These are phyloP conservation scores for Paspalum notatum DNA, from an alignment of 176 grass and related monocot genomes.

Conservation along the genomic window DNA sequence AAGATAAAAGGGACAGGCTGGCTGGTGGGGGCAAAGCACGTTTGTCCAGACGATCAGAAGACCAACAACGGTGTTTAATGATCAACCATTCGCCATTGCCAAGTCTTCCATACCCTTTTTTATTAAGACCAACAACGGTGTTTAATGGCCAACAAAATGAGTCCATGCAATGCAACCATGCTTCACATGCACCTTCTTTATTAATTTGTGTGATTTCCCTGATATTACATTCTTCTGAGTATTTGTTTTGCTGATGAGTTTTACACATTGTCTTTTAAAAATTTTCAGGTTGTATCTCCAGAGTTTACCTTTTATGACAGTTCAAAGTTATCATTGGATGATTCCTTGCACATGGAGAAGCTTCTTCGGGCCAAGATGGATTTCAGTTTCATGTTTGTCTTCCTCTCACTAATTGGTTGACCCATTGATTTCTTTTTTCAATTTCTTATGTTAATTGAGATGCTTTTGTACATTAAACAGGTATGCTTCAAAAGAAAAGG, in stretches of 20 bases:
- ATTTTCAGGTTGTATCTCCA: constrained; percentile 81
- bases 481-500: constrained; percentile 98
- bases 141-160: too few species aligned
- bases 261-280: constrained; percentile 6
- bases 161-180: neutral
- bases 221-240: constrained; percentile 1
- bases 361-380: constrained; percentile 95
- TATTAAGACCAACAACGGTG: too few species aligned
- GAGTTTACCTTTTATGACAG: constrained; percentile 94
- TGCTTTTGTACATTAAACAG: constrained; percentile 51
- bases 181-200: neutral
- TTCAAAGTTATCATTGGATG: constrained; percentile 85
- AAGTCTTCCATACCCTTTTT: too few species aligned
- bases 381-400: constrained; percentile 94
- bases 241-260: constrained; percentile 18
- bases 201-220: neutral
- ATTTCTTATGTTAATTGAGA: constrained; percentile 23
- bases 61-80: too few species aligned
- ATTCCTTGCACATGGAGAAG: constrained; percentile 94
- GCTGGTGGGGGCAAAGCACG: too few species aligned
- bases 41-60: too few species aligned
- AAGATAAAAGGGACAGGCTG: too few species aligned
- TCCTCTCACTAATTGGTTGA: constrained; percentile 29
- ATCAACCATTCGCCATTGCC: too few species aligned
- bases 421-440: constrained; percentile 25